Conservation (phyloP, 2,329 filamentous ascomycete genomes). For the Cytospora piceicola region DNA sequence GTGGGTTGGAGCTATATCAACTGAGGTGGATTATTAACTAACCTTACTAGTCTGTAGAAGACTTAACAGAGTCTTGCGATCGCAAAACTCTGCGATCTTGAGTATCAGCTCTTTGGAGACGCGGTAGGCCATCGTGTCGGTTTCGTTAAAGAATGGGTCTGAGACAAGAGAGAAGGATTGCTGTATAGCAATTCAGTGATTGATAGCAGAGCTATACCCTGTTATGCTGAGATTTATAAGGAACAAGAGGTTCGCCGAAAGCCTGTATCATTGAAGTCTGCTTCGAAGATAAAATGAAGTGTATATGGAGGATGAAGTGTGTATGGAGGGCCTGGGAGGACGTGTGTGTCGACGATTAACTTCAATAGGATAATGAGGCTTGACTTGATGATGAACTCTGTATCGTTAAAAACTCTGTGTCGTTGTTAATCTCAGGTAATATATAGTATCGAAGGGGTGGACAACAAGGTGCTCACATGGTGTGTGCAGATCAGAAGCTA, state of each 20-base stretch:
- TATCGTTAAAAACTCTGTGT: too few relatives aligned
- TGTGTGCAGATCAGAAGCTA: background rate
- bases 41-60: conserved; percentile 24
- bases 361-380: too few relatives aligned
- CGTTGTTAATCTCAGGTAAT: background rate
- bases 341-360: too few relatives aligned
- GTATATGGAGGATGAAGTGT: too few relatives aligned
- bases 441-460: background rate
- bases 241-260: background rate
- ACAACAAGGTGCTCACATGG: conserved; percentile 8
- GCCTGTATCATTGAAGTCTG: too few relatives aligned
- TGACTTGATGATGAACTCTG: too few relatives aligned
- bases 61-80: conserved; percentile 18
- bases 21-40: background rate
- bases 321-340: too few relatives aligned
- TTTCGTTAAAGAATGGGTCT: background rate
- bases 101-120: conserved; percentile 23
- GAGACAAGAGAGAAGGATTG: conserved; percentile 15
- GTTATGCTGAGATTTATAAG: background rate
- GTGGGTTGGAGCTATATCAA: background rate
- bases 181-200: conserved; percentile 18
- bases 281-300: too few relatives aligned
- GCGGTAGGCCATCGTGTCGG: conserved; percentile 7
- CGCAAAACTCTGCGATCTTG: conserved; percentile 26
- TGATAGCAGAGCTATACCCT: conserved; percentile 11